Base-by-base conservation (phyloP, 2,329 filamentous ascomycete species). In the Chrysoporthe austroafricana region DNA sequence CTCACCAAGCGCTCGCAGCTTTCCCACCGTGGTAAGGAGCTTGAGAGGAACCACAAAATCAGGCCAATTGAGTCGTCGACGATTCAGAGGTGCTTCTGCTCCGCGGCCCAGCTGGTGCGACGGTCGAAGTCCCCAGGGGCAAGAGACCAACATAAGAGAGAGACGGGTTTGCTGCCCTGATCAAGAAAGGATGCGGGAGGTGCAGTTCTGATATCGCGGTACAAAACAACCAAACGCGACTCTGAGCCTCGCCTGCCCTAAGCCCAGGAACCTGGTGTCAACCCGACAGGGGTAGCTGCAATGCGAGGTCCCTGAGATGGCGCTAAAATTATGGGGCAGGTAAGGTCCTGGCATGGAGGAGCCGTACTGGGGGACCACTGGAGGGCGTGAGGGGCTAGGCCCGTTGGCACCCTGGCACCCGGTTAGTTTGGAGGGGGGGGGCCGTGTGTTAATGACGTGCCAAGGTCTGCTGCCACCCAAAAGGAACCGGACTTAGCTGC, bases 401-500 rank as follows among this genome's bases (percentile, higher is more conserved):
- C 26, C 26, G 26, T 26, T 26, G 26, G 26, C 26, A 26, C 36
- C n/a, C 36, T 60, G 39, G 43, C 44, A 50, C 21, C 46, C 21
- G n/a, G 56, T 34, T 32, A 34, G 16, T 44, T 61, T 14, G 46
- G 56, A 14, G 18, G n/a, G 11, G 57, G 57, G 57, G 18, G 36
- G 13, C 16, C 11, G 57, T 60, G 26, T 44, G 21, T 43, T 39
- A 57, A 26, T 43, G 50, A 57, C 39, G 39, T 46, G 39, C 50
- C 36, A 54, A 26, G 57, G 32, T 43, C 43, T 21, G n/a, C 50
- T 18, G n/a, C 50, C 32, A 43, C 34, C 34, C n/a, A 36, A 9
- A 44, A 4, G n/a, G 8, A 9, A 67, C 69, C 67, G 70, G 69
- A 56, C 71, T 72, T 69, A 66, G 70, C 64, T 65, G 46, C 32